These are phyloP conservation scores for Ustanciosporium gigantosporum DNA, from an alignment of 1,284 basidiomycete species.

Conservation along the genomic window DNA sequence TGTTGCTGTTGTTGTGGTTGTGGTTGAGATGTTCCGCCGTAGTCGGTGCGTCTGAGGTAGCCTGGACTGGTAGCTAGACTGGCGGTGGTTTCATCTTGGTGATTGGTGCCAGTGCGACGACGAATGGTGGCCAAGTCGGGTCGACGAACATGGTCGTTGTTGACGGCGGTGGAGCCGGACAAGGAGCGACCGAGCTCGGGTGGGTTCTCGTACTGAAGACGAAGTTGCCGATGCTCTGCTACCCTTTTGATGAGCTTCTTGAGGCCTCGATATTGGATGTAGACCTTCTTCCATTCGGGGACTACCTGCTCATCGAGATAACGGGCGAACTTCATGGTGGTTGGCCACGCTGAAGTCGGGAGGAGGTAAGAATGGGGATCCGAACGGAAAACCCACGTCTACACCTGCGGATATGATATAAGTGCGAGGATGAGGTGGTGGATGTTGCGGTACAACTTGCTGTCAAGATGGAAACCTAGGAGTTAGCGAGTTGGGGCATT, in stretches of 20 bases:
- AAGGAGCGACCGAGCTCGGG: constrained; percentile 3
- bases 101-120: neutral
- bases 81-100: constrained; percentile 2
- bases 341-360: too few relatives aligned
- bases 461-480: too few relatives aligned
- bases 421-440: too few relatives aligned
- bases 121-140: constrained; percentile 1
- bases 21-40: constrained; percentile 23
- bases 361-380: too few relatives aligned
- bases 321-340: constrained; percentile 43
- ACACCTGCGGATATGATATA: too few relatives aligned
- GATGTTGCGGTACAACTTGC: too few relatives aligned
- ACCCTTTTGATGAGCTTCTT: constrained; percentile 62
- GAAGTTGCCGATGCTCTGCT: constrained; percentile 34
- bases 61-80: constrained; percentile 15
- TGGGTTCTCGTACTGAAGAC: constrained; percentile 10
- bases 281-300: constrained; percentile 59
- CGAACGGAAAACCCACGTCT: too few relatives aligned
- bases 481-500: too few relatives aligned
- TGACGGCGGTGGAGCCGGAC: constrained; percentile 14
- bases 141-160: constrained; percentile 4
- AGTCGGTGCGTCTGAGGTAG: constrained; percentile 15
- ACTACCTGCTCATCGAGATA: constrained; percentile 56
- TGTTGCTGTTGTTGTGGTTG: constrained; percentile 1
- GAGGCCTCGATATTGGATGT: constrained; percentile 60